A percentile compares a stretch with the other conserved stretches of the same genome.
These are phyloP conservation scores for Boletus tylopilopsis DNA, from an alignment of 768 basidiomycete genomes.

Conservation along the genomic window DNA sequence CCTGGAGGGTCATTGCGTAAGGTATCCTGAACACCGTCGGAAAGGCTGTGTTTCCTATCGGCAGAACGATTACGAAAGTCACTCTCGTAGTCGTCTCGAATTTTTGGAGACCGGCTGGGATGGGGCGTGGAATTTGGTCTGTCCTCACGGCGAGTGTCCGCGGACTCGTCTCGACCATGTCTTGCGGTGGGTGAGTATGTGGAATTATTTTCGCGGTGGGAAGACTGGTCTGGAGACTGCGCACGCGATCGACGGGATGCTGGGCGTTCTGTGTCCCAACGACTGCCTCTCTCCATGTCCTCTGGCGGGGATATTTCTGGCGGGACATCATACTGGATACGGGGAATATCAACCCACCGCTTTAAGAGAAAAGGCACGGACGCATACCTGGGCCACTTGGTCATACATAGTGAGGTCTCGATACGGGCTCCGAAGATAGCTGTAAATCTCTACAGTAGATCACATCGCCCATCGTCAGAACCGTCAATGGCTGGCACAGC, in stretches of 20 bases:
- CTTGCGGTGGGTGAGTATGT: not conserved
- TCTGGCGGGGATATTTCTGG: constrained; percentile 37
- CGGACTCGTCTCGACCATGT: constrained; percentile 1
- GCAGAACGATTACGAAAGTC: not conserved
- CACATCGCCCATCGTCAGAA: not conserved
- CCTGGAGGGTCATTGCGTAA: not conserved
- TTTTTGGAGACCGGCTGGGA: constrained; percentile 3
- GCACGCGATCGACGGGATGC: constrained; percentile 25
- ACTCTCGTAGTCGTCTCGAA: constrained; percentile 1
- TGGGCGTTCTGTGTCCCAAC: constrained; percentile 25
- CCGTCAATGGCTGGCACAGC: not conserved
- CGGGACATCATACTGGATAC: constrained; percentile 56
- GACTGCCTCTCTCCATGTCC: constrained; percentile 19
- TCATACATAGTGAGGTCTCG: constrained; percentile 84
- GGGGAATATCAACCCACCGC: constrained; percentile 6
- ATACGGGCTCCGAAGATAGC: constrained; percentile 85
- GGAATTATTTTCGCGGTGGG: constrained; percentile 4
- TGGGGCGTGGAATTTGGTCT: not conserved
- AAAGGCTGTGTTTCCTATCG: not conserved
- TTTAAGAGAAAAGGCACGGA: not conserved
- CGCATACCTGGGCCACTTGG: constrained; percentile 68
- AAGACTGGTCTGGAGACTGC: constrained; percentile 23
- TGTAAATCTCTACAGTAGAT: constrained; percentile 68
- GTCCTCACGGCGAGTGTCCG: constrained; percentile 3
- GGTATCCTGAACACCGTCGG: not conserved